Evolutionary conservation across 1,284 basidiomycete genomes (phyloP).

Genomic region (Puccinia hordei): DNA sequence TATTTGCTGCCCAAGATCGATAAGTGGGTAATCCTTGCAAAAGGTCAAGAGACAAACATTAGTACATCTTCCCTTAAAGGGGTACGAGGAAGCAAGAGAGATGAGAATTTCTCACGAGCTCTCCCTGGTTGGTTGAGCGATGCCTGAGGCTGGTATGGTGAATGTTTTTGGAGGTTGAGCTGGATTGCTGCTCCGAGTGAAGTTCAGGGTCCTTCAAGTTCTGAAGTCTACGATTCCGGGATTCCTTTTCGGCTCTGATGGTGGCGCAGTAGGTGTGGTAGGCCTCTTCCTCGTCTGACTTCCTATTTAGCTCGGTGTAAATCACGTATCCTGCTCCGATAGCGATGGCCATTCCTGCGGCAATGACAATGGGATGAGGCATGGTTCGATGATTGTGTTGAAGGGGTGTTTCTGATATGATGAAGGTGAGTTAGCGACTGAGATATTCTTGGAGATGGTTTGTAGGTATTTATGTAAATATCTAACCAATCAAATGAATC

Average conservation of each 20-base stretch:
- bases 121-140: background rate
- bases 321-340: slow-evolving; percentile 21
- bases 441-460: background rate
- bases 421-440: too few species aligned
- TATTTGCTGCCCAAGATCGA: slow-evolving; percentile 8
- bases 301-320: slow-evolving; percentile 2
- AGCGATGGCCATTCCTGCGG: slow-evolving; percentile 29
- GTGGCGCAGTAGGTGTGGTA: slow-evolving; percentile 27
- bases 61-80: background rate
- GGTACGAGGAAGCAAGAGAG: background rate
- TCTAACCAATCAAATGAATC: too few species aligned
- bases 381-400: background rate
- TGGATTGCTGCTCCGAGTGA: background rate
- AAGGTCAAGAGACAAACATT: background rate
- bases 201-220: background rate
- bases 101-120: background rate
- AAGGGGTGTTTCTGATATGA: background rate
- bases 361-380: slow-evolving; percentile 25
- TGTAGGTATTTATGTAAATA: too few species aligned
- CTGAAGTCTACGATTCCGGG: background rate
- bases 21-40: slow-evolving; percentile 18
- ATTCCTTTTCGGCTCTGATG: slow-evolving; percentile 12
- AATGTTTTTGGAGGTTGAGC: background rate
- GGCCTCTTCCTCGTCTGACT: slow-evolving; percentile 22
- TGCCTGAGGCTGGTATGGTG: slow-evolving; percentile 7